These are phyloP conservation scores for Echria macrotheca DNA, from an alignment of 495 filamentous ascomycete genomes.

Conservation along the genomic window DNA sequence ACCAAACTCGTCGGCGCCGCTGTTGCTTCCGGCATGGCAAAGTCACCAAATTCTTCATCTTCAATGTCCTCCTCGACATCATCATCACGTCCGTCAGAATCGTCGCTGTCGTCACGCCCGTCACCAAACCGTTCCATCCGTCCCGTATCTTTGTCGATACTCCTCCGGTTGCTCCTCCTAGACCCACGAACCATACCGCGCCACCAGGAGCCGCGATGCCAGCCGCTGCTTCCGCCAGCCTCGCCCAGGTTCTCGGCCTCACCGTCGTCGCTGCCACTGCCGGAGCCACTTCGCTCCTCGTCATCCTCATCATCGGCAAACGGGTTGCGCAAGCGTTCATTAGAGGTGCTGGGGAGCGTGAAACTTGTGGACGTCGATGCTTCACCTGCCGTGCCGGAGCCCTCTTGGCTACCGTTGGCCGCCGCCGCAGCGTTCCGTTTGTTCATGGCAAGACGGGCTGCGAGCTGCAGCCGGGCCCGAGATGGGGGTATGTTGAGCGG, in stretches of 20 bases:
- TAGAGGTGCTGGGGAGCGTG: not conserved
- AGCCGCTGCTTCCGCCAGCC: constrained; percentile 19
- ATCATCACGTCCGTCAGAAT: constrained; percentile 22
- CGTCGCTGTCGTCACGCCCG: constrained; percentile 41
- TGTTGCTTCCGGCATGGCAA: constrained; percentile 46
- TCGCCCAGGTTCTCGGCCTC: constrained; percentile 27
- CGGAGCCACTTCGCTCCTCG: constrained; percentile 23
- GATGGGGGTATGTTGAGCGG: constrained; percentile 77
- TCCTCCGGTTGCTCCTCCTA: constrained; percentile 7
- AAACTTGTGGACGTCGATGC: constrained; percentile 8
- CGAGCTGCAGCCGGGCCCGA: constrained; percentile 79
- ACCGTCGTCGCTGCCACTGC: constrained; percentile 27
- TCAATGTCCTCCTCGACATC: constrained; percentile 39
- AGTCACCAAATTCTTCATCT: constrained; percentile 49
- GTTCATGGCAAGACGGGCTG: constrained; percentile 73
- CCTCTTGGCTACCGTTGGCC: constrained; percentile 27
- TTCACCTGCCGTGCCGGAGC: constrained; percentile 16
- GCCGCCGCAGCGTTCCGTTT: constrained; percentile 51
- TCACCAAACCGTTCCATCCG: constrained; percentile 39
- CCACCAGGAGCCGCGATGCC: constrained; percentile 44
- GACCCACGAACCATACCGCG: constrained; percentile 34
- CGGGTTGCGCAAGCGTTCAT: constrained; percentile 35
- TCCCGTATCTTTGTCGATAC: not conserved
- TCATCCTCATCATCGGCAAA: constrained; percentile 46
- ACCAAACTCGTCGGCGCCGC: constrained; percentile 17